Evolutionary conservation across 768 basidiomycete genomes (phyloP), one percentile per base, ranked within the genome.

Genomic region (Boletus reticuloceps): DNA sequence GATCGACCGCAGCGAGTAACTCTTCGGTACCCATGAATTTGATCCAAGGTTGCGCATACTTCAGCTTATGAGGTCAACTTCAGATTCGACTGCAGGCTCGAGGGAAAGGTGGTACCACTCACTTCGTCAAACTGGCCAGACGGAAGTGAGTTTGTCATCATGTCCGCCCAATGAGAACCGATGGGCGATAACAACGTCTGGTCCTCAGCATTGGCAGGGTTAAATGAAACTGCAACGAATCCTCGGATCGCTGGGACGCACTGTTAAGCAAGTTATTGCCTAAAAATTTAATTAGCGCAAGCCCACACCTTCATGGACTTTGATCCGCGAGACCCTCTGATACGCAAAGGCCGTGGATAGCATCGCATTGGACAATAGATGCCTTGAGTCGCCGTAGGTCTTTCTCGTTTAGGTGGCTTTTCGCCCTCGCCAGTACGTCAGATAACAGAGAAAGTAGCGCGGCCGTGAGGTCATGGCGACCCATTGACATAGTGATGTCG

Each of bases 1-100:
- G 53, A 58, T 82, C 79, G 12, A 90, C 62, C 7, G 81, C 69
- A 6, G 66, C 58, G 5, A 82, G 69, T 4, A 84, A 64, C 16
- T 77, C 75, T 4, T 70, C 59, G 3, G 69, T 62, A 6, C 72
- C 65, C 60, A 86, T 76, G 61, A 80, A 87, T 39, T 72, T 75
- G 41, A 87, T 72, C 89, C 89, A 91, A 14, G 58, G 58, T 0
- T 40, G 54, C 6, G 34, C 57, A 47, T 44, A 34, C 12, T n/a
- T 54, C 46, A 55, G 57, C 65, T 67, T 58, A 31, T 53, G 27
- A 10, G 27, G n/a, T 20, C 39, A 27, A 1, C n/a, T 25, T 53
- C 39, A 59, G 20, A 45, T 51, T 14, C 39, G 4, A 36, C 51
- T 39, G 42, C 2, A 4, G 9, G 8, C 9, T 9, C 19, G 10